Base-by-base conservation (phyloP, 192 early-diverging fungal species). In the Backusella circina region DNA sequence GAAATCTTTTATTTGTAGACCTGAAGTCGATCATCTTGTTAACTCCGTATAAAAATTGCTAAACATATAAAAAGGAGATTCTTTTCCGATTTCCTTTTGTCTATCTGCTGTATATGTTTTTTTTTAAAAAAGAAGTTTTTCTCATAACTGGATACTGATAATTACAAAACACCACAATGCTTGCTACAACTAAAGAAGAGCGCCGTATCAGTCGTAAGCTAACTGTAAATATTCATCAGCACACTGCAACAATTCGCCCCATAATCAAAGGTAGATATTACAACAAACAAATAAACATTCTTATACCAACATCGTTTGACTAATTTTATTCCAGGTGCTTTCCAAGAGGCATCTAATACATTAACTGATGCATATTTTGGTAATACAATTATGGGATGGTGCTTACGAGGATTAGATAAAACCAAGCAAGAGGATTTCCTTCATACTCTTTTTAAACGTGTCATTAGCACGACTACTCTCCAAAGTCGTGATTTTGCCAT, bases 401-500 rank as follows among this genome's bases (percentile, higher is more conserved):
- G 67, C 30, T 3, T 57, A 32, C 28, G 67, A 8, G 66, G 70
- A 6, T 23, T 73, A 12, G 64, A 77, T 15, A 35, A 65, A 36
- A 8, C 36, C 13, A 74, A 76, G 9, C n/a, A 72, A 13, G 30
- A 47, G 9, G 51, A 69, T 16, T 41, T 73, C 5, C 26, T 38
- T 2, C 50, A 68, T 32, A 61, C 37, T 2, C 36, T 80, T 18
- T 80, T 80, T 66, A 80, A 80, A 50, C 37, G 37, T 38, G 36
- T 76, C 7, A 44, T 80, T 18, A 76, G 76, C 30, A 23, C 47
- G 33, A 75, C 71, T 1, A 68, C 75, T 13, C 54, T 76, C 16
- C 38, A 69, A 65, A 80, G 76, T 67, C 57, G 74, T 5, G 80
- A 82, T 37, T 82, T 75, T 47, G 77, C 75, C 23, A 64, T 82